Evolutionary conservation across 306 rosid genomes (phyloP), one percentile per base, ranked within the genome.

Genomic region (Rosa persica): DNA sequence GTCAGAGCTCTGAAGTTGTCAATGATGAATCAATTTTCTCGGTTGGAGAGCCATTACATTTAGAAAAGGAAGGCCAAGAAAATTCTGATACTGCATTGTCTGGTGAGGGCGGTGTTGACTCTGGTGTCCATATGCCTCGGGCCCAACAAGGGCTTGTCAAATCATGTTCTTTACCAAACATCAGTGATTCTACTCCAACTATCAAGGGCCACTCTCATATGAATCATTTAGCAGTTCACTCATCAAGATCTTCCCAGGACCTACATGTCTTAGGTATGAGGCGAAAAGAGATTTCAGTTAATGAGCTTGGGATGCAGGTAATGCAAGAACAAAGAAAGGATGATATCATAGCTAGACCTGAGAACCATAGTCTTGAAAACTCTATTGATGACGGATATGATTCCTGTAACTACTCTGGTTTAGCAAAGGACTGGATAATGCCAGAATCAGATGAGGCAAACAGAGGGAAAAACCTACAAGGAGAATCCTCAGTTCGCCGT

Each of bases 211-310:
- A 16, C 72, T 81, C 84, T 52, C 77, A 34, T 75, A 54, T 42
- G 46, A 81, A 81, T 68, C 57, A 10, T 60, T 48, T 76, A 34
- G 75, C 81, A 49, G 80, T 81, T 52, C 80, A 46, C 67, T 89
- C 97, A 62, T 89, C 97, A 52, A 95, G 91, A 76, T 95, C 99
- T 79, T 89, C 72, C 0, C 89, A 88, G 65, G 91, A 93, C 83
- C 88, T 92, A 39, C 84, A 72, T 52, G 82, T 77, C 76, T 84
- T 85, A 78, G 76, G 79, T 81, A 68, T 83, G 84, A 78, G 77
- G 81, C 67, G 47, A 70, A 83, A 79, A 79, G 96, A 81, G 68
- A 62, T 12, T 52, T 76, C 78, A 71, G 46, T 73, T 75, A 49
- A 79, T 51, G 89, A 85, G 57, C 72, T 76, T 47, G 89, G 85